Conservation (phyloP, 1,284 basidiomycete genomes). For the Xanthoconium separans region DNA sequence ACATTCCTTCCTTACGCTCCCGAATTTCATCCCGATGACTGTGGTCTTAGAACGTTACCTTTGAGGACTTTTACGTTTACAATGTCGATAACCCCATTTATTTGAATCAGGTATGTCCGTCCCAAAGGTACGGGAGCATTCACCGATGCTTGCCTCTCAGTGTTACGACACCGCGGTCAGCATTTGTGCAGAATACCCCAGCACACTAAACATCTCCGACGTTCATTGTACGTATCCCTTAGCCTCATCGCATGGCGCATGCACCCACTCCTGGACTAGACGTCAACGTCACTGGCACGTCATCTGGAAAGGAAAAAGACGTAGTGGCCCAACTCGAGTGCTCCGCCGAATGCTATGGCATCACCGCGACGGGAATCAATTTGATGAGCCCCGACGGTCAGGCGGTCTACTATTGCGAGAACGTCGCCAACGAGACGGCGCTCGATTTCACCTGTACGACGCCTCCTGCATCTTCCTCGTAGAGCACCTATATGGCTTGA, state of each 20-base stretch:
- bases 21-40: neutral
- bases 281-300: slow-evolving; percentile 33
- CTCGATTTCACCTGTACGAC: slow-evolving; percentile 22
- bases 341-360: slow-evolving; percentile 24
- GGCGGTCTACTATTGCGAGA: slow-evolving; percentile 18
- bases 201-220: slow-evolving; percentile 36
- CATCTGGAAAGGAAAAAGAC: slow-evolving; percentile 31
- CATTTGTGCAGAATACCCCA: slow-evolving; percentile 35
- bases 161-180: slow-evolving; percentile 38
- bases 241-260: neutral
- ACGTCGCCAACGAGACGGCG: slow-evolving; percentile 16
- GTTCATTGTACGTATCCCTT: slow-evolving; percentile 21
- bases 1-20: neutral
- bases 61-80: slow-evolving; percentile 36
- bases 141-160: slow-evolving; percentile 21
- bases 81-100: slow-evolving; percentile 46
- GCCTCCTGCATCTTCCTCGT: neutral
- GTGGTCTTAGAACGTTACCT: slow-evolving; percentile 38
- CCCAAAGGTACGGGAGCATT: neutral
- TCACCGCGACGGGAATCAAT: slow-evolving; percentile 17
- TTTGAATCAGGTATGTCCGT: slow-evolving; percentile 13
- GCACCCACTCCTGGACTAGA: slow-evolving; percentile 2
- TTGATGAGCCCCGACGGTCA: slow-evolving; percentile 11
- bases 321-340: slow-evolving; percentile 37
- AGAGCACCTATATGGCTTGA: too few relatives aligned